phyloP scores from a whole-genome alignment of 2,329 filamentous ascomycete species.

The Pestalotiopsis sp. region DNA sequence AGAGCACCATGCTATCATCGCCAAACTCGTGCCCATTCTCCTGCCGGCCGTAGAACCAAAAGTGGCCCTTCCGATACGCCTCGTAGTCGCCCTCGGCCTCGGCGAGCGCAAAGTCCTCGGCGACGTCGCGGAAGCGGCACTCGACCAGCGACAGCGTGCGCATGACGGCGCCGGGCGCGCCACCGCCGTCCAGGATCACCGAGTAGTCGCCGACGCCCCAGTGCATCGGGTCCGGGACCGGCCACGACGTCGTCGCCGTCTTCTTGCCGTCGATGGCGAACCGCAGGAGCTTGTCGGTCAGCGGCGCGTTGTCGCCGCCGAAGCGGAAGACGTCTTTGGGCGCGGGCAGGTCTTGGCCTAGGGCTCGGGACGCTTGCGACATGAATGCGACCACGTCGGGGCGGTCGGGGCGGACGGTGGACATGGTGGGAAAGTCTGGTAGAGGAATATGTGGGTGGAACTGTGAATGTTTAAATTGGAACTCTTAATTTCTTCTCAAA shows the following conservation, averaged over 20 bases:
- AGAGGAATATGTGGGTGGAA: not conserved
- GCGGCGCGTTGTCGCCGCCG: conserved; percentile 19
- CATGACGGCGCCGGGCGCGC: conserved; percentile 27
- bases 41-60: conserved; percentile 22
- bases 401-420: conserved; percentile 20
- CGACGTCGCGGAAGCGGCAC: conserved; percentile 25
- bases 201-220: conserved; percentile 31
- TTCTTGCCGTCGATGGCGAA: conserved; percentile 28
- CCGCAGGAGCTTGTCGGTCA: conserved; percentile 20
- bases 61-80: conserved; percentile 26
- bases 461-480: too few species aligned
- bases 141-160: conserved; percentile 25
- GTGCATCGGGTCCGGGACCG: conserved; percentile 27
- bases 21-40: not conserved
- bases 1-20: conserved; percentile 1
- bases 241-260: conserved; percentile 32
- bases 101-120: conserved; percentile 30
- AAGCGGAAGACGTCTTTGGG: conserved; percentile 32
- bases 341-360: conserved; percentile 21
- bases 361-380: conserved; percentile 22
- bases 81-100: conserved; percentile 32
- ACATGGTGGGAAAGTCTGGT: conserved; percentile 15
- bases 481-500: too few species aligned
- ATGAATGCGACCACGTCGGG: conserved; percentile 30
- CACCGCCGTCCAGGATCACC: conserved; percentile 28